These are phyloP conservation scores for Candolleomyces efflorescens DNA, from an alignment of 768 basidiomycete species.

Conservation along the genomic window DNA sequence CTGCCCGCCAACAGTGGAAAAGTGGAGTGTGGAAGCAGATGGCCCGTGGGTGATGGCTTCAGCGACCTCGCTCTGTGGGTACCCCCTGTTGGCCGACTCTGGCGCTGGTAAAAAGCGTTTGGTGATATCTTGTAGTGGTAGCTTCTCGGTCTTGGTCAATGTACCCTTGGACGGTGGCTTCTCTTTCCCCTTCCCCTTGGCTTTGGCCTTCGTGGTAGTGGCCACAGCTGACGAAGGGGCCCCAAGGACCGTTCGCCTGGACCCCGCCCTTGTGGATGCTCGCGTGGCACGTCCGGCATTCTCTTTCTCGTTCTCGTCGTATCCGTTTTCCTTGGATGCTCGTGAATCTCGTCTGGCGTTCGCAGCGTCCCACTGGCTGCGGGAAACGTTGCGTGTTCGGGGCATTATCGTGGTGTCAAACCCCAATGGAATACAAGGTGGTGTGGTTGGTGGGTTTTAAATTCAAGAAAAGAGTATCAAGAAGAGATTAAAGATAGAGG, in stretches of 20 bases:
- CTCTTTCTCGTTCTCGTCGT: constrained; percentile 20
- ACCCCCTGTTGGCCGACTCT: constrained; percentile 24
- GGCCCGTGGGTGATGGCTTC: background rate
- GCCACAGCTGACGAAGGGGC: background rate
- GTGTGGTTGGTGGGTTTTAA: background rate
- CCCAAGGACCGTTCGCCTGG: constrained; percentile 10
- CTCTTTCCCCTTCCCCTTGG: constrained; percentile 21
- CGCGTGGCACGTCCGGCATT: constrained; percentile 13
- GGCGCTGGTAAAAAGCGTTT: constrained; percentile 24
- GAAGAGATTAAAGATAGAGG: background rate
- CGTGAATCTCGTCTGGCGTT: constrained; percentile 11
- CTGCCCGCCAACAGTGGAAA: background rate
- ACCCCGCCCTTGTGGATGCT: constrained; percentile 13
- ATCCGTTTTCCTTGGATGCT: constrained; percentile 15
- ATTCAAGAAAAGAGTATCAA: background rate
- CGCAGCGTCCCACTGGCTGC: constrained; percentile 24
- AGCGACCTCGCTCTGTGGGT: background rate
- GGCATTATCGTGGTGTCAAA: constrained; percentile 16
- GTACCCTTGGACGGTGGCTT: constrained; percentile 9
- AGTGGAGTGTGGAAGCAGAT: constrained; percentile 4
- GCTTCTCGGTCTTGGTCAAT: constrained; percentile 22
- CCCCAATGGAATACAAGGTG: background rate
- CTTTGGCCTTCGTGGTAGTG: constrained; percentile 4
- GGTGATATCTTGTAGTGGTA: constrained; percentile 32
- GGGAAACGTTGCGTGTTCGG: constrained; percentile 24